These are phyloP conservation scores for Pyrenopolyporus hunteri DNA, from an alignment of 495 filamentous ascomycete genomes.

Conservation along the genomic window DNA sequence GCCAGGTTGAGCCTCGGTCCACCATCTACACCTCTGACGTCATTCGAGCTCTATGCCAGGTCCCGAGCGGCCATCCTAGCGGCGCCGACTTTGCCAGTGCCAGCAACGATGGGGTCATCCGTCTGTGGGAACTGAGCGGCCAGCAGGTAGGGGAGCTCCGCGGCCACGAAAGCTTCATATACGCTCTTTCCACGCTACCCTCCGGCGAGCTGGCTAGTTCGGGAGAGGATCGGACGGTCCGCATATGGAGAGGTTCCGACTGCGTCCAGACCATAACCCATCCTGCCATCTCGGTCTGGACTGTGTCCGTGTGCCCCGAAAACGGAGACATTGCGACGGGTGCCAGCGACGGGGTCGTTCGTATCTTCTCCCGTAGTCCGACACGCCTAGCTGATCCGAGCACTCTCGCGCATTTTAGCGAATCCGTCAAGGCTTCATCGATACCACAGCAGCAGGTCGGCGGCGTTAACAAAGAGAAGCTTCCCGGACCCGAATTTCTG, in stretches of 20 bases:
- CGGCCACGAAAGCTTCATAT: slow-evolving; percentile 96
- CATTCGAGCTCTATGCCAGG: slow-evolving; percentile 81
- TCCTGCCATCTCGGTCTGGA: slow-evolving; percentile 96
- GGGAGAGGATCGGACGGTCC: slow-evolving; percentile 89
- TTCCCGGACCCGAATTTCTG: slow-evolving; percentile 86
- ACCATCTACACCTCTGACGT: slow-evolving; percentile 80
- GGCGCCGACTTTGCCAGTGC: slow-evolving; percentile 87
- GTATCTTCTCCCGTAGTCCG: slow-evolving; percentile 78
- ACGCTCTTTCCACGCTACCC: slow-evolving; percentile 77
- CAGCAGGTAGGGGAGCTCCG: slow-evolving; percentile 72
- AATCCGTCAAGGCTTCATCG: slow-evolving; percentile 77
- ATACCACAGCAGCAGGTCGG: slow-evolving; percentile 82
- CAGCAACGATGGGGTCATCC: slow-evolving; percentile 84
- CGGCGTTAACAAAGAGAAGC: slow-evolving; percentile 85
- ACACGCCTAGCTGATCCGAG: slow-evolving; percentile 70
- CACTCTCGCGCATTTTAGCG: slow-evolving; percentile 71
- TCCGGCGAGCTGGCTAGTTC: slow-evolving; percentile 89
- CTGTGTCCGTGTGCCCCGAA: slow-evolving; percentile 76
- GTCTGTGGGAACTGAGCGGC: slow-evolving; percentile 81
- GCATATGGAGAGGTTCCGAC: slow-evolving; percentile 80
- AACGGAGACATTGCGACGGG: slow-evolving; percentile 93
- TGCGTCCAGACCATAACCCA: slow-evolving; percentile 97
- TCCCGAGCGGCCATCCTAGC: slow-evolving; percentile 77
- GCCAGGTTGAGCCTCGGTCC: slow-evolving; percentile 75
- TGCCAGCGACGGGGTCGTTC: slow-evolving; percentile 84